Conservation (phyloP, 2,329 filamentous ascomycete species). For the Hypoxylon sp. region DNA sequence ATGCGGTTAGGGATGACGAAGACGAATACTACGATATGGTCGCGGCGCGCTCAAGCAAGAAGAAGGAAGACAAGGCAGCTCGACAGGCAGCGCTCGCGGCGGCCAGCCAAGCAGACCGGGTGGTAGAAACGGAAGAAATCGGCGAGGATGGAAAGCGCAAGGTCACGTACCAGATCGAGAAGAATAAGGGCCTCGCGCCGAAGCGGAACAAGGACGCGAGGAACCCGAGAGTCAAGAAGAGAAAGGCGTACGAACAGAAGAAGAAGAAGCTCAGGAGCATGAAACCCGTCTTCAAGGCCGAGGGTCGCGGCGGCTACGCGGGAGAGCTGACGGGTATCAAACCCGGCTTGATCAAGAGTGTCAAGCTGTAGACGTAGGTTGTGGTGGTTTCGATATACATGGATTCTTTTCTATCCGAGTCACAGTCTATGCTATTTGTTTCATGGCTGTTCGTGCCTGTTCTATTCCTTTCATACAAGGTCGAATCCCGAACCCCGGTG, state of each 20-base stretch:
- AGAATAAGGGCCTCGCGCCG: constrained; percentile 95
- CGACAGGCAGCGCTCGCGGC: constrained; percentile 62
- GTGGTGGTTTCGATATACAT: background rate
- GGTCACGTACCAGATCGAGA: constrained; percentile 92
- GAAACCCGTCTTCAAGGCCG: constrained; percentile 84
- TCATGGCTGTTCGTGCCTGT: background rate
- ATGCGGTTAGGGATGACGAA: constrained; percentile 60
- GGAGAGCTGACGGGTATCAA: constrained; percentile 97
- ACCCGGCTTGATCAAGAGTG: constrained; percentile 88
- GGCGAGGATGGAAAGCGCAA: constrained; percentile 88
- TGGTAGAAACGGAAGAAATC: constrained; percentile 72
- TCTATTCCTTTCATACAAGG: background rate
- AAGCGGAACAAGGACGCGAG: constrained; percentile 92
- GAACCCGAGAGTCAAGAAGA: constrained; percentile 97
- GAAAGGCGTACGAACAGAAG: constrained; percentile 94
- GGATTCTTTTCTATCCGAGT: background rate
- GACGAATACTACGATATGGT: constrained; percentile 93
- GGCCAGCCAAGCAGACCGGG: constrained; percentile 69
- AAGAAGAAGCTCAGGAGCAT: constrained; percentile 95
- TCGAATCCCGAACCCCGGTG: background rate
- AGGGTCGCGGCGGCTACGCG: constrained; percentile 84
- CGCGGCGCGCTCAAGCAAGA: constrained; percentile 71
- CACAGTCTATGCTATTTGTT: background rate
- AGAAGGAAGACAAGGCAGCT: constrained; percentile 75
- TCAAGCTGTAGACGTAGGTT: constrained; percentile 72